Base-by-base conservation (phyloP, 371 early-diverging fungal species). In the Chytridium lagenaria region DNA sequence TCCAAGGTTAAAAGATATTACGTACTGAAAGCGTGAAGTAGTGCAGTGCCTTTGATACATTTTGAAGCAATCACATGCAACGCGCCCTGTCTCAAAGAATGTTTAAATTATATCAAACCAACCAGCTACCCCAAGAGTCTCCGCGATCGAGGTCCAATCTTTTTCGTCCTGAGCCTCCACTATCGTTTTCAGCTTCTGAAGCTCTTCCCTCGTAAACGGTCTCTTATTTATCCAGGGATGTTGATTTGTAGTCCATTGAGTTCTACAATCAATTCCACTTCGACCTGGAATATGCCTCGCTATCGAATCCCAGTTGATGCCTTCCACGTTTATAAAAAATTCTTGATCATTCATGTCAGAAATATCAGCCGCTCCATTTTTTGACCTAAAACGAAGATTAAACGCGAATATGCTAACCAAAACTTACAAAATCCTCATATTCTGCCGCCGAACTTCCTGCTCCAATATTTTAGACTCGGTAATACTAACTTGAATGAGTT, bases 51-150 rank as follows among this genome's bases (percentile, higher is more conserved):
- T 81, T 76, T 89, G 86, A 80, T 91, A 93, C 59, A 87, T 84
- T 33, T 85, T 84, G 75, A 94, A 93, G 78, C 96, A 95, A 70
- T 93, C 92, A 10, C 90, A 84, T 1, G 92, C 90, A 0, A 94
- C 92, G 38, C 94, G 83, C 67, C 90, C 90, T 39, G 92, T 92
- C 36, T 52, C 82, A 31, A 1, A 0, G 0, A 51, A 34, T 19
- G 38, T 37, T 39, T 1, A 69, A 34, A 63, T 36, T 10, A 1
- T 0, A 44, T 38, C n/a, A 7, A 28, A 84, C 78, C 10, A 74
- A 37, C 40, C 77, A 77, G 77, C 28, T 71, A 83, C 57, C 65
- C 73, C 73, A 15, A 90, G 78, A 36, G 85, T 84, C 7, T 75
- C 59, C 0, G 92, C 92, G 49, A 92, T 89, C 40, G 72, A 66